A percentile compares a stretch with the other conserved stretches of the same genome.
Evolutionary conservation across 1,284 basidiomycete species (phyloP).

Genomic region (Ceratorhiza oryzae-sativae): DNA sequence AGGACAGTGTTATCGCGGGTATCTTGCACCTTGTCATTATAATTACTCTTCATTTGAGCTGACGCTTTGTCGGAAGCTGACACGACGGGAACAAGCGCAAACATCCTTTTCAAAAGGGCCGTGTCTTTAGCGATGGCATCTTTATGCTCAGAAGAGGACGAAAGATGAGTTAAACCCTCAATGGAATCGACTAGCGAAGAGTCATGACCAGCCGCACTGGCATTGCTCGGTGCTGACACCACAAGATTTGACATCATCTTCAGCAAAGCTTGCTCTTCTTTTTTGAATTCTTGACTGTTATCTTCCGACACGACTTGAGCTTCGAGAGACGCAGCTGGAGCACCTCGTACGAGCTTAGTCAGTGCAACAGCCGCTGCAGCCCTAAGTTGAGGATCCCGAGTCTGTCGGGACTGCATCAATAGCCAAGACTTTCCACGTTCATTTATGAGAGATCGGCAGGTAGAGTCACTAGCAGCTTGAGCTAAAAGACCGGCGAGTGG

Average conservation of each 20-base stretch:
- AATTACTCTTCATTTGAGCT: slow-evolving; percentile 48
- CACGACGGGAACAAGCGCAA: slow-evolving; percentile 53
- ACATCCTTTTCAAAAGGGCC: slow-evolving; percentile 66
- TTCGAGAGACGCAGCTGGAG: slow-evolving; percentile 50
- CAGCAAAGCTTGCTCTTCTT: slow-evolving; percentile 39
- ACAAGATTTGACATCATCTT: slow-evolving; percentile 34
- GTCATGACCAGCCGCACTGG: not conserved
- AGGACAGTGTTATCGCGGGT: slow-evolving; percentile 55
- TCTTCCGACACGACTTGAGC: not conserved
- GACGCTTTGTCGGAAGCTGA: slow-evolving; percentile 43
- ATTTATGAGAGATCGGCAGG: slow-evolving; percentile 67
- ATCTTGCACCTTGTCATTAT: not conserved
- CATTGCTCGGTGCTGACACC: slow-evolving; percentile 1
- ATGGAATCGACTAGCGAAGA: slow-evolving; percentile 64
- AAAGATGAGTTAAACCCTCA: slow-evolving; percentile 86
- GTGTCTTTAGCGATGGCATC: slow-evolving; percentile 65
- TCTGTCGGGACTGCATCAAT: slow-evolving; percentile 60
- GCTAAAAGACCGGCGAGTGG: slow-evolving; percentile 73
- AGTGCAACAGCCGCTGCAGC: slow-evolving; percentile 75
- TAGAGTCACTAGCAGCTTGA: slow-evolving; percentile 74
- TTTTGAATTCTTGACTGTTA: slow-evolving; percentile 48
- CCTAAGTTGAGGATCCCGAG: slow-evolving; percentile 58
- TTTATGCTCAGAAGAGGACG: slow-evolving; percentile 69
- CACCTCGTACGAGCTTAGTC: slow-evolving; percentile 76
- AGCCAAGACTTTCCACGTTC: slow-evolving; percentile 68